These are phyloP conservation scores for Fusarium tuaranense DNA, from an alignment of 2,329 filamentous ascomycete genomes.

Conservation along the genomic window DNA sequence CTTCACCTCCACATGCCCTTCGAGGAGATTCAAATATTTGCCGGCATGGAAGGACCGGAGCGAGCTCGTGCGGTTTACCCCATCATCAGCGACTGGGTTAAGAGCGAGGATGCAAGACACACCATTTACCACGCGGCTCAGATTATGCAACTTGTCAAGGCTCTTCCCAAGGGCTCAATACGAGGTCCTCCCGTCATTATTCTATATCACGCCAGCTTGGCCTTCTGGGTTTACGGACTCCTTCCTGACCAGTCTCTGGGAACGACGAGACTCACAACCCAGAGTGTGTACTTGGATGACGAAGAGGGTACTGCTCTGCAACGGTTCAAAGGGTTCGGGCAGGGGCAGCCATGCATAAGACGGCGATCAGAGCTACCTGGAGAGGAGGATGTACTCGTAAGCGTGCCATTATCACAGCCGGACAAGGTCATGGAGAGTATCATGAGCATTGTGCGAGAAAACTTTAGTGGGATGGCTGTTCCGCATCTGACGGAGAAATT, in stretches of 20 bases:
- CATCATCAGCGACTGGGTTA: conserved; percentile 51
- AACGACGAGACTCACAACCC: neutral
- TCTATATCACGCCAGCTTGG: conserved; percentile 44
- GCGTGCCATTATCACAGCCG: conserved; percentile 22
- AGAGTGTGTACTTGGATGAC: conserved; percentile 19
- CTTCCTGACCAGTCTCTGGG: conserved; percentile 11
- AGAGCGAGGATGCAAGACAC: conserved; percentile 49
- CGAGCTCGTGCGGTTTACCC: conserved; percentile 51
- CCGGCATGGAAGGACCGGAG: conserved; percentile 55
- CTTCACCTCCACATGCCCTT: conserved; percentile 55
- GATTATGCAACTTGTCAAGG: conserved; percentile 38
- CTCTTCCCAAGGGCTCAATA: conserved; percentile 29
- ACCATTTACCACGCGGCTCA: conserved; percentile 47
- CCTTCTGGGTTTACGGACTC: conserved; percentile 44
- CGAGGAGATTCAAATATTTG: conserved; percentile 56
- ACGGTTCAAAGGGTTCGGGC: conserved; percentile 28
- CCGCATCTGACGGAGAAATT: conserved; percentile 30
- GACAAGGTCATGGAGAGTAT: conserved; percentile 31
- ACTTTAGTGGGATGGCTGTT: conserved; percentile 14
- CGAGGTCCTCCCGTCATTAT: conserved; percentile 42
- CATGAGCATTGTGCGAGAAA: conserved; percentile 16
- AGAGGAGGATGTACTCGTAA: conserved; percentile 11
- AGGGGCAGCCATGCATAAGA: conserved; percentile 28
- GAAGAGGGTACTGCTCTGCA: conserved; percentile 16
- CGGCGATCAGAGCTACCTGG: conserved; percentile 16